Evolutionary conservation across 306 rosid genomes (phyloP).

Genomic region (Betula pendula): DNA sequence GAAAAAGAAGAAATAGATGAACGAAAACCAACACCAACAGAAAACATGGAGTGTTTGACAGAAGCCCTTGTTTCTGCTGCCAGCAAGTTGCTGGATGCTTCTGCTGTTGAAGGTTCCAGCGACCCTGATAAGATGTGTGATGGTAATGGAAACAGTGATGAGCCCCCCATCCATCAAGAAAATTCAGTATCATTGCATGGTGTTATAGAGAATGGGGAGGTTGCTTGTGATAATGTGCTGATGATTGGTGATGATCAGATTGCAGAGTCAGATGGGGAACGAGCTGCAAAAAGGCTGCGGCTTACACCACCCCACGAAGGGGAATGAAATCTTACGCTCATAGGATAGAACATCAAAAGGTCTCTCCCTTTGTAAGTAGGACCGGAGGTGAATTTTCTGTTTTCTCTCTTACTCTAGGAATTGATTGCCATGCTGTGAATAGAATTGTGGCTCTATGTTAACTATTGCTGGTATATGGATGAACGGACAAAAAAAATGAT

Average conservation of each 20-base stretch:
- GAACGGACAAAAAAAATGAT: not conserved
- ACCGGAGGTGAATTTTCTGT: not conserved
- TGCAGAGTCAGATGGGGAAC: conserved; percentile 43
- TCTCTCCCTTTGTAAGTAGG: conserved; percentile 7
- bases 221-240: conserved; percentile 26
- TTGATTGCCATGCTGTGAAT: conserved; percentile 28
- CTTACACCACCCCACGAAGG: conserved; percentile 23
- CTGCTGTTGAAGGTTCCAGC: conserved; percentile 26
- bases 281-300: conserved; percentile 54
- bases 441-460: conserved; percentile 1
- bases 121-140: conserved; percentile 25
- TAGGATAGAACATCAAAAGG: conserved; percentile 1
- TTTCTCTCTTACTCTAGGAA: not conserved
- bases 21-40: not conserved
- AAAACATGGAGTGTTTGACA: conserved; percentile 14
- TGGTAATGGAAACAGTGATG: conserved; percentile 26
- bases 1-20: conserved; percentile 41
- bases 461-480: not conserved
- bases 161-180: conserved; percentile 31
- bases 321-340: not conserved
- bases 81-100: conserved; percentile 18
- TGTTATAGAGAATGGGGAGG: conserved; percentile 21
- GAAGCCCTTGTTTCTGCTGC: conserved; percentile 35
- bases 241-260: conserved; percentile 25
- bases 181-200: conserved; percentile 13